phyloP scores from a whole-genome alignment of 1,284 basidiomycete genomes.

The Volvariella volvacea region DNA sequence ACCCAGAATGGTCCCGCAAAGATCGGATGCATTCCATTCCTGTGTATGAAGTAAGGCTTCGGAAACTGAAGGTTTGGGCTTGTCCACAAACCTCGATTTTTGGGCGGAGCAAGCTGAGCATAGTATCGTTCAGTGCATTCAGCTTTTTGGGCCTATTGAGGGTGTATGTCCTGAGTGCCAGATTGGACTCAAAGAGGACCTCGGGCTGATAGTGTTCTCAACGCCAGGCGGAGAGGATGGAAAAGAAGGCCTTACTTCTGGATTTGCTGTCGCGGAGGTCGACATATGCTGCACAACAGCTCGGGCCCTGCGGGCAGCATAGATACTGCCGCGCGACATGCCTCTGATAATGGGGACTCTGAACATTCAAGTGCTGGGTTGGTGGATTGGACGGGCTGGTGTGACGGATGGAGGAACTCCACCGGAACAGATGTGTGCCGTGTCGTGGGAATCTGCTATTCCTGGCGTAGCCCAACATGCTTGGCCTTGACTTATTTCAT shows the following conservation, averaged over 20 bases:
- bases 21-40: slow-evolving; percentile 76
- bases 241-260: slow-evolving; percentile 25
- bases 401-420: neutral
- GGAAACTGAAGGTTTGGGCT: slow-evolving; percentile 9
- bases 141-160: slow-evolving; percentile 82
- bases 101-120: slow-evolving; percentile 71
- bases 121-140: slow-evolving; percentile 82
- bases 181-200: slow-evolving; percentile 66
- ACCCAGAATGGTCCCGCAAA: slow-evolving; percentile 75
- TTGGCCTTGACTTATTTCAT: slow-evolving; percentile 13
- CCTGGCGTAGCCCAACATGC: slow-evolving; percentile 5
- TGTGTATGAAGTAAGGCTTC: slow-evolving; percentile 23
- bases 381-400: neutral
- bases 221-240: slow-evolving; percentile 6
- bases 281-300: slow-evolving; percentile 59
- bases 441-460: slow-evolving; percentile 4
- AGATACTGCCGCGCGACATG: slow-evolving; percentile 37
- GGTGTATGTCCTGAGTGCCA: slow-evolving; percentile 59
- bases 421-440: no score
- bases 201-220: slow-evolving; percentile 27
- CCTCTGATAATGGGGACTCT: slow-evolving; percentile 23
- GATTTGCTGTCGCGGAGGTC: slow-evolving; percentile 21
- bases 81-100: slow-evolving; percentile 61
- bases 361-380: slow-evolving; percentile 18
- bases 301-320: slow-evolving; percentile 40